These are phyloP conservation scores for Chlorella sp. DNA, from an alignment of 139 green algal genomes.

Conservation along the genomic window DNA sequence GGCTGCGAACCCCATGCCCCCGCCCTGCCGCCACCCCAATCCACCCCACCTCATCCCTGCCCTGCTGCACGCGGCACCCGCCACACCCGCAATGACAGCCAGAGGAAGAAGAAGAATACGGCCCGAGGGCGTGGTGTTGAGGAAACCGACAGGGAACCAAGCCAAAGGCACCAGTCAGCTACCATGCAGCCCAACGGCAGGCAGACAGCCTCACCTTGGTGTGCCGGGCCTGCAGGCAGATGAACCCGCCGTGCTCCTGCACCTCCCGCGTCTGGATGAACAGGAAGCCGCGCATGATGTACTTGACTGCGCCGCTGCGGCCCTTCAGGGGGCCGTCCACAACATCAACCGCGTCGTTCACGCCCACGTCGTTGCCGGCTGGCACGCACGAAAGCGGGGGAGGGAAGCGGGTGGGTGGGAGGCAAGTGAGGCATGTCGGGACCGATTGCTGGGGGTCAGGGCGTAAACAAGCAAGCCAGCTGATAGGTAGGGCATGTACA, in stretches of 20 bases:
- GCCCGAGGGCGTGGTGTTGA: too few relatives aligned
- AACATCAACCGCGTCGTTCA: slow-evolving; percentile 67
- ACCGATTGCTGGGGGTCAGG: too few relatives aligned
- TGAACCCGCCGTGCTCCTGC: slow-evolving; percentile 65
- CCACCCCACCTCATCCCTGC: too few relatives aligned
- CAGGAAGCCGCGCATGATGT: slow-evolving; percentile 75
- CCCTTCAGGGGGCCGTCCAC: slow-evolving; percentile 59
- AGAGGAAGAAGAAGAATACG: too few relatives aligned
- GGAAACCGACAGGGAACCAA: too few relatives aligned
- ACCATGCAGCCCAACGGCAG: neutral
- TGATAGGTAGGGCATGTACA: too few relatives aligned
- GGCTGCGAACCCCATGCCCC: too few relatives aligned
- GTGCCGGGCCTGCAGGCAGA: slow-evolving; percentile 62
- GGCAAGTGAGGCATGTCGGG: neutral
- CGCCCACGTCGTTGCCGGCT: slow-evolving; percentile 32
- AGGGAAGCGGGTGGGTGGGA: neutral
- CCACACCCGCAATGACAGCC: too few relatives aligned
- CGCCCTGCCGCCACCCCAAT: too few relatives aligned
- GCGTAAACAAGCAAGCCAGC: too few relatives aligned
- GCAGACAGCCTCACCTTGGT: slow-evolving; percentile 34
- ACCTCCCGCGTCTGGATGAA: slow-evolving; percentile 80
- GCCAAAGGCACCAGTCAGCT: too few relatives aligned
- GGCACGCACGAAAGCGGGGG: neutral
- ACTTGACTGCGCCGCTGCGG: slow-evolving; percentile 75
- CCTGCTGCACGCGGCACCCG: too few relatives aligned